These are phyloP conservation scores for Colletotrichum karsti DNA, from an alignment of 2,329 filamentous ascomycete genomes.

Conservation along the genomic window DNA sequence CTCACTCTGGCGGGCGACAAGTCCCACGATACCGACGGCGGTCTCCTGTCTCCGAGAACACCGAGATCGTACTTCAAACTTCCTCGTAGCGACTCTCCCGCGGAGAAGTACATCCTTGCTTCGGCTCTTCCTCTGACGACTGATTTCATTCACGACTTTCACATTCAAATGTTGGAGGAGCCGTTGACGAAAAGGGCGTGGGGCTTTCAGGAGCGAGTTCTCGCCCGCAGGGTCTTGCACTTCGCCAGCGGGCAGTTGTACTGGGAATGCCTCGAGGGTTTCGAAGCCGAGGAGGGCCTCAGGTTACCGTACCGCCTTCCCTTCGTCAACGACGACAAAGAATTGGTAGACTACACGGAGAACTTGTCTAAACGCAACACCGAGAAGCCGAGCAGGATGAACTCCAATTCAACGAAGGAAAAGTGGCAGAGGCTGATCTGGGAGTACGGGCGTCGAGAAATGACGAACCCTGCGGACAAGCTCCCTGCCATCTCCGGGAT, in stretches of 20 bases:
- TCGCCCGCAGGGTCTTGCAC: slow-evolving; percentile 37
- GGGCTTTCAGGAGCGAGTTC: slow-evolving; percentile 39
- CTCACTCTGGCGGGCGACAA: slow-evolving; percentile 35
- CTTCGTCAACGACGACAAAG: not conserved
- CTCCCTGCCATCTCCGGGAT: slow-evolving; percentile 40
- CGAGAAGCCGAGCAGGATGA: not conserved
- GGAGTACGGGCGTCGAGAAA: slow-evolving; percentile 8
- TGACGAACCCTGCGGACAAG: slow-evolving; percentile 34
- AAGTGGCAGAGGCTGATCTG: not conserved
- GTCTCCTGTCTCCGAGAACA: slow-evolving; percentile 26
- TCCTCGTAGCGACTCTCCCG: not conserved
- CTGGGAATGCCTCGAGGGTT: slow-evolving; percentile 24
- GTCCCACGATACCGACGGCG: slow-evolving; percentile 30
- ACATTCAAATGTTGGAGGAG: not conserved
- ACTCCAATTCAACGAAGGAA: not conserved
- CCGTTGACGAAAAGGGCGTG: slow-evolving; percentile 34
- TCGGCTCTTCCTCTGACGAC: not conserved
- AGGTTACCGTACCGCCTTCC: not conserved
- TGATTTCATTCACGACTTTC: not conserved
- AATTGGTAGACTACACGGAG: not conserved
- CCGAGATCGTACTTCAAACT: not conserved
- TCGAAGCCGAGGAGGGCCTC: slow-evolving; percentile 11
- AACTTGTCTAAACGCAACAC: not conserved
- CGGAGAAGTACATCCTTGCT: not conserved
- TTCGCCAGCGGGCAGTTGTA: slow-evolving; percentile 28